phyloP scores from a whole-genome alignment of 164 flowering plant species.

The Sedum album region DNA sequence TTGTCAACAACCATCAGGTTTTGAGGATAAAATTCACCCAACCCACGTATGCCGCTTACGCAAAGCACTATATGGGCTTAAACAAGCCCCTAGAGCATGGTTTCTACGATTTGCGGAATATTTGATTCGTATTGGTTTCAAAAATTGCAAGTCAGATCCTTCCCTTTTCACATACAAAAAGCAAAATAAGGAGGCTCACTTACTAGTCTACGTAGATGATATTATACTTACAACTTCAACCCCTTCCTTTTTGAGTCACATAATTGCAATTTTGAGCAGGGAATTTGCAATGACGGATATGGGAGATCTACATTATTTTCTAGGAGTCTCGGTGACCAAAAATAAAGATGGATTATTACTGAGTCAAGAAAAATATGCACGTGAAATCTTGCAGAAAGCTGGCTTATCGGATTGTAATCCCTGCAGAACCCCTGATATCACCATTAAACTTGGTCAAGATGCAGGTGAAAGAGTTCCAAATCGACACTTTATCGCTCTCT shows the following conservation, averaged over 20 bases:
- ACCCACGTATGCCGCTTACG: not conserved
- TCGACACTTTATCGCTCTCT: too few relatives aligned
- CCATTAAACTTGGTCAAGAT: too few relatives aligned
- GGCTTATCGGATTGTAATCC: not conserved
- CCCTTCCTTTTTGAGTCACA: not conserved
- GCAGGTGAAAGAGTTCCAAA: too few relatives aligned
- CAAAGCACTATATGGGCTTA: not conserved
- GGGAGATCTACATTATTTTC: constrained; percentile 6
- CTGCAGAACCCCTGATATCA: not conserved
- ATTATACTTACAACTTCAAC: not conserved
- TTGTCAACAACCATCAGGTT: not conserved
- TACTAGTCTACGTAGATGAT: not conserved
- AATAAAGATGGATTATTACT: not conserved
- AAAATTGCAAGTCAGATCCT: not conserved
- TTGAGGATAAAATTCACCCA: not conserved
- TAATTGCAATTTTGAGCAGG: not conserved
- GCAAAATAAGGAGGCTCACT: not conserved
- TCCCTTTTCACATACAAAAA: not conserved
- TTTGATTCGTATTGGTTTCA: not conserved
- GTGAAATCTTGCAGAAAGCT: not conserved
- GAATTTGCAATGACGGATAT: constrained; percentile 3
- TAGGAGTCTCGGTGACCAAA: not conserved
- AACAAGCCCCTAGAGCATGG: constrained; percentile 9
- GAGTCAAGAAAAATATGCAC: not conserved
- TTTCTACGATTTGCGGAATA: not conserved